These are phyloP conservation scores for Gastrodia elata DNA, from an alignment of 106 monocot genomes.

Conservation along the genomic window DNA sequence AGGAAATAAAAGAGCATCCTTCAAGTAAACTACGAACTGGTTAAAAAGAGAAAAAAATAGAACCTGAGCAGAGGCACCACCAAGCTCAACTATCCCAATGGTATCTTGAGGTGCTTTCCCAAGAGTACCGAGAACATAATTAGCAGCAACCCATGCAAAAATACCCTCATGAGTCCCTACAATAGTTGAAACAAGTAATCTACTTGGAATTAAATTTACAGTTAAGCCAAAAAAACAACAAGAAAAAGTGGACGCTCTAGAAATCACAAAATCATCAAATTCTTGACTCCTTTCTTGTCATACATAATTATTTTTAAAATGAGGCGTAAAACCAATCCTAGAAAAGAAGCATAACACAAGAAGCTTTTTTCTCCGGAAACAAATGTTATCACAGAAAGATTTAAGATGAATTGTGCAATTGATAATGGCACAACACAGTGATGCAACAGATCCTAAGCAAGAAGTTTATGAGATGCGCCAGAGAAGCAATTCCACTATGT, in stretches of 20 bases:
- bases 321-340: not conserved
- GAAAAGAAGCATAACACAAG: not conserved
- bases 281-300: not conserved
- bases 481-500: not conserved
- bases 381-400: too few relatives aligned
- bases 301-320: not conserved
- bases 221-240: not conserved
- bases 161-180: constrained; percentile 88
- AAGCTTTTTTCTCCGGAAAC: not conserved
- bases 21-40: not conserved
- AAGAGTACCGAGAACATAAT: constrained; percentile 77
- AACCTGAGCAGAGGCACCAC: constrained; percentile 98
- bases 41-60: constrained; percentile 5
- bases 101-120: constrained; percentile 60
- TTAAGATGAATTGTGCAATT: not conserved
- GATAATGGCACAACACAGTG: not conserved
- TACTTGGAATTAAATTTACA: not conserved
- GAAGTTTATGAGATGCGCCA: not conserved
- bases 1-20: not conserved
- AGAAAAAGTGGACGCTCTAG: not conserved
- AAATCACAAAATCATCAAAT: not conserved
- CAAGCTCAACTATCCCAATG: constrained; percentile 86
- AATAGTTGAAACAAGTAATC: not conserved
- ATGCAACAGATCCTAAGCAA: not conserved
- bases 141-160: constrained; percentile 96